These are phyloP conservation scores for Cryptosporidium parvum DNA, from an alignment of 169 alveolate species.

Conservation along the genomic window DNA sequence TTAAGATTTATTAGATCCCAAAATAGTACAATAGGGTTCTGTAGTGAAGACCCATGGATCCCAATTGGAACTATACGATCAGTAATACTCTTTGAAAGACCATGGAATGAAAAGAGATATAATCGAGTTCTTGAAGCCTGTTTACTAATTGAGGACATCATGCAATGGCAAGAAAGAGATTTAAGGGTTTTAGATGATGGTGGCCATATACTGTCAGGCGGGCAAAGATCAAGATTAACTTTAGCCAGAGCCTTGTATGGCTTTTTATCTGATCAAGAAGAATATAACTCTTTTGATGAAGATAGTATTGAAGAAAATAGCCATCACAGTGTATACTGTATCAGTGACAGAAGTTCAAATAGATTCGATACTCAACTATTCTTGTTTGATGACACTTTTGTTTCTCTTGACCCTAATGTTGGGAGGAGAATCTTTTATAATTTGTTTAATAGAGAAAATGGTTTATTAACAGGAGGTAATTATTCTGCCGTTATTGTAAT, in stretches of 20 bases:
- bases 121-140: constrained; percentile 78
- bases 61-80: constrained; percentile 86
- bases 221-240: constrained; percentile 92
- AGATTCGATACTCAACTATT: constrained; percentile 46
- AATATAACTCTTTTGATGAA: constrained; percentile 13
- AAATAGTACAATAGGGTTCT: constrained; percentile 43
- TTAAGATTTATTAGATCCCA: constrained; percentile 13
- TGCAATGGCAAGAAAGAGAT: constrained; percentile 84
- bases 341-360: not conserved
- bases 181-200: constrained; percentile 84
- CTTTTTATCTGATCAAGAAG: constrained; percentile 17
- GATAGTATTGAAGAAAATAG: not conserved
- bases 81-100: constrained; percentile 83
- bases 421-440: constrained; percentile 56
- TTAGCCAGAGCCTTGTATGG: constrained; percentile 92
- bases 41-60: constrained; percentile 82
- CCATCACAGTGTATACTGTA: not conserved
- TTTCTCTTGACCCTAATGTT: constrained; percentile 65
- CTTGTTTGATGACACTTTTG: constrained; percentile 48
- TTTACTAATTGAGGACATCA: constrained; percentile 81
- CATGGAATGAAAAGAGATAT: constrained; percentile 79
- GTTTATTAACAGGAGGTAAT: constrained; percentile 22
- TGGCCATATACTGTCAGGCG: constrained; percentile 88
- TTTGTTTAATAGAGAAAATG: constrained; percentile 24
- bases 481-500: constrained; percentile 35